Base-by-base conservation (phyloP, 257 asterid genomes). In the Solanum etuberosum region DNA sequence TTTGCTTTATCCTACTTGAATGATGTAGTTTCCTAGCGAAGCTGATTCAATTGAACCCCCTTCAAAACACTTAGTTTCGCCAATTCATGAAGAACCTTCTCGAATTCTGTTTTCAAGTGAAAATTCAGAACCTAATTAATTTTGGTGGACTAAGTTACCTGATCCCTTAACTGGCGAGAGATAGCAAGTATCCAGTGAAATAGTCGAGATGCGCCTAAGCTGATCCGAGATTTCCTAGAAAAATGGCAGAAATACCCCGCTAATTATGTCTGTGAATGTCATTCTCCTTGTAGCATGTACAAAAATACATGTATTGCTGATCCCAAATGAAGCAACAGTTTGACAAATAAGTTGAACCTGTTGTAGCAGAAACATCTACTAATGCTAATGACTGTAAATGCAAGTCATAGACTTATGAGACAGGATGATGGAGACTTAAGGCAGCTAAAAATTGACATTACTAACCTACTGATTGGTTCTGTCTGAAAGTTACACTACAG, bases 391-490 rank as follows among this genome's bases (percentile, higher is more conserved):
- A 81, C 85, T 40, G 82, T 27, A 86, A 82, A 51, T 83, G 86
- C 84, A 87, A 65, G 84, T 29, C 51, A 70, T 67, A 51, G 16
- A 72, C 48, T 72, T 35, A 21, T 35, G 27, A 80, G 27, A 46
- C 38, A 15, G 38, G 7, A 34, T 42, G 35, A 59, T 18, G n/a
- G 29, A n/a, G 32, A 83, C 9, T 1, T 48, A 12, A 57, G 43
- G 51, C 48, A 23, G 34, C 35, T 73, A 84, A 82, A 54, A 54
- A 76, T 63, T 73, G 70, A 74, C 86, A 87, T 88, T 23, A 43
- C 83, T 84, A 46, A 90, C 91, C 92, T 67, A 88, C 88, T 90
- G 85, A 88, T 80, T 80, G 40, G 84, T 80, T 80, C 14, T 27
- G 84, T 73, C 27, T 16, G 84, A 46, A 80, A 80, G 84, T 80